These are phyloP conservation scores for Gyrodon lividus DNA, from an alignment of 768 basidiomycete genomes.

Conservation along the genomic window DNA sequence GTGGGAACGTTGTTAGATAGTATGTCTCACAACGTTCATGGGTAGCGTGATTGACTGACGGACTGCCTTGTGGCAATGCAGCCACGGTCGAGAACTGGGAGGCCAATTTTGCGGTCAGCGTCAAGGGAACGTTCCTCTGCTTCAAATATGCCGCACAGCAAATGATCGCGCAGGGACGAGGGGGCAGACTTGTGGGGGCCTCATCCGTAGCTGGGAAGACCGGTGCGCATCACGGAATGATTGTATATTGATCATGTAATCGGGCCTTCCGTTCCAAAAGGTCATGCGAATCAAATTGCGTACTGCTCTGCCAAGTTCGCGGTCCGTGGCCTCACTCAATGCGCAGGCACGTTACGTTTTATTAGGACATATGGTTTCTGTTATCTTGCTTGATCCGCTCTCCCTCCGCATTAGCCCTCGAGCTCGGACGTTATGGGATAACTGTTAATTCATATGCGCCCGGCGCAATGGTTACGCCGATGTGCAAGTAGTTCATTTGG, in stretches of 20 bases:
- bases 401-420: constrained; percentile 19
- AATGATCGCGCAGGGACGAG: constrained; percentile 22
- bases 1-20: constrained; percentile 5
- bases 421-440: constrained; percentile 26
- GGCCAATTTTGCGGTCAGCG: constrained; percentile 24
- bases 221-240: background rate
- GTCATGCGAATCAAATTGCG: constrained; percentile 7
- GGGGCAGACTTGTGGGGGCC: background rate
- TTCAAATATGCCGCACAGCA: constrained; percentile 21
- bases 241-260: background rate
- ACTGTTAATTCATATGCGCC: constrained; percentile 33
- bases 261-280: background rate
- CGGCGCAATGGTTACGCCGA: constrained; percentile 24
- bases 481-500: constrained; percentile 13
- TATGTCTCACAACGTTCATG: constrained; percentile 1
- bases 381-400: constrained; percentile 6
- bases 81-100: constrained; percentile 17
- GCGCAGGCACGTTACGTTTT: constrained; percentile 13
- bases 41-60: background rate
- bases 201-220: background rate
- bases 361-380: background rate
- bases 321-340: constrained; percentile 8
- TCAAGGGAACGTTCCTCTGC: constrained; percentile 22
- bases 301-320: constrained; percentile 16
- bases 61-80: constrained; percentile 7